These are phyloP conservation scores for Colletotrichum horii DNA, from an alignment of 2,329 filamentous ascomycete species.

Conservation along the genomic window DNA sequence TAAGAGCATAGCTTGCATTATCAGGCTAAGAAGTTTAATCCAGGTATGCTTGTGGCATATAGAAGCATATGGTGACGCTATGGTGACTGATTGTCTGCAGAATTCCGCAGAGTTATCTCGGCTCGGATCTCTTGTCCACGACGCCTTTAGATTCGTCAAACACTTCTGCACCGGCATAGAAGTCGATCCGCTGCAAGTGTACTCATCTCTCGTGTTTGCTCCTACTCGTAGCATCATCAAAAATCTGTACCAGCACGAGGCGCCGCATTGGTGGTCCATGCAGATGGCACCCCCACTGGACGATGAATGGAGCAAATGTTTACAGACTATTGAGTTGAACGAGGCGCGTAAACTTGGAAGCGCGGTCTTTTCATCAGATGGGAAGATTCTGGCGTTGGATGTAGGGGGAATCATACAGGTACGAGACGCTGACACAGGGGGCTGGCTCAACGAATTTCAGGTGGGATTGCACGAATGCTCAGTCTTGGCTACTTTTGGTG, in stretches of 20 bases:
- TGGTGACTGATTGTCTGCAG: not conserved
- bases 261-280: not conserved
- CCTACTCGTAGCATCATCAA: not conserved
- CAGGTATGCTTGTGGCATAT: not conserved
- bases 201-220: not conserved
- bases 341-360: accelerated
- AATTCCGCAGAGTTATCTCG: not conserved
- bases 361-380: too few species aligned
- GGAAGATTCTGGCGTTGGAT: too few species aligned
- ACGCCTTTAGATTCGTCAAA: not conserved
- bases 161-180: accelerated
- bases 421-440: too few species aligned
- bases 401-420: too few species aligned
- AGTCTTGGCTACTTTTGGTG: too few species aligned
- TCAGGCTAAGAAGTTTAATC: accelerated
- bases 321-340: not conserved
- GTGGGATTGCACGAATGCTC: accelerated
- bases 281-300: not conserved
- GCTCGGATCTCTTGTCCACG: not conserved
- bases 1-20: slow-evolving; percentile 10
- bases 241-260: not conserved
- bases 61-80: too few species aligned
- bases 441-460: too few species aligned
- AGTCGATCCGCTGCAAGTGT: not conserved
- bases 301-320: not conserved